phyloP scores from a whole-genome alignment of 73 alveolate genomes.

The Breviolum minutum region DNA sequence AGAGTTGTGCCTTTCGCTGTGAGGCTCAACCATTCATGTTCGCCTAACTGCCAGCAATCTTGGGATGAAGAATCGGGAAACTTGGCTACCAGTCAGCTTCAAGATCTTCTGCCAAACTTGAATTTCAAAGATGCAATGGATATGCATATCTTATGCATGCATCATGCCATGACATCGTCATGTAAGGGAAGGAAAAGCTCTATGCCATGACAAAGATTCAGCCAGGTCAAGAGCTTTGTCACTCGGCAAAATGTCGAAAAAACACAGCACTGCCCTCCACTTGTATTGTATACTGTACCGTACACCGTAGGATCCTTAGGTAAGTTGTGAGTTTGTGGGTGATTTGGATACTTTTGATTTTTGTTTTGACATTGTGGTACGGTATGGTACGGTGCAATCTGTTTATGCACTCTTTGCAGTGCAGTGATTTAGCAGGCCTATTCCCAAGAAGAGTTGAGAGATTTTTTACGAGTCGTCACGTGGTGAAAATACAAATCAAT shows the following conservation, averaged over 20 bases:
- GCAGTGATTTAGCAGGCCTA: background rate
- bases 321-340: no score
- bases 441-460: background rate
- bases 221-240: slow-evolving; percentile 66
- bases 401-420: no score
- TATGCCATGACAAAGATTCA: slow-evolving; percentile 69
- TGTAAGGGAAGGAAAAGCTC: slow-evolving; percentile 60
- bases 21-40: slow-evolving; percentile 90
- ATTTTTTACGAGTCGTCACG: background rate
- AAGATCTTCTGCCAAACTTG: background rate
- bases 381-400: no score
- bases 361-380: background rate
- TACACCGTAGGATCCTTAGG: no score
- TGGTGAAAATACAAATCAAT: background rate
- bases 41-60: slow-evolving; percentile 86
- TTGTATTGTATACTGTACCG: no score
- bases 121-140: background rate
- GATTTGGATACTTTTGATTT: no score
- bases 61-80: slow-evolving; percentile 51
- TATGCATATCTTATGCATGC: no score
- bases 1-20: background rate
- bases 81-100: background rate
- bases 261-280: no score
- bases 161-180: background rate
- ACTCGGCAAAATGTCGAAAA: background rate